Base-by-base conservation (phyloP, 352 stramenopile genomes). In the Phytophthora sp. region DNA sequence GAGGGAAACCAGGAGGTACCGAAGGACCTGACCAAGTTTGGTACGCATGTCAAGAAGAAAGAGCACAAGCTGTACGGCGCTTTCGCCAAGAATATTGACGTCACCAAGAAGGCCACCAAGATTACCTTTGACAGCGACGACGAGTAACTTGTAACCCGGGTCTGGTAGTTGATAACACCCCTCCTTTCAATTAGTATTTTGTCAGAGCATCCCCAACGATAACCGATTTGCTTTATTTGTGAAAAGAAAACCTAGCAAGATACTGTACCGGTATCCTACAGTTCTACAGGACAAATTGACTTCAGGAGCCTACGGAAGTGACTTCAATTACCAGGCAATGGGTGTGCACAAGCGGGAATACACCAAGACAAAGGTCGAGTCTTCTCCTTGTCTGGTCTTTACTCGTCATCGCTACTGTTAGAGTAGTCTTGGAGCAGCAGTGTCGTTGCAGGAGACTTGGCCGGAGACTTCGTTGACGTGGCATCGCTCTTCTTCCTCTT, bases 11-110 rank as follows among this genome's bases (percentile, higher is more conserved):
- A 98, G 71, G 56, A 84, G 23, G 90, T 99, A 58, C 97, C 97
- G 3, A 85, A 94, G 24, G 96, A 96, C 45, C 79, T 99, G 31
- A 93, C 97, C 70, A 98, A 98, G 73, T 99, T 99, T 77, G 97
- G 97, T 62, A 99, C 96, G 61, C 98, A 98, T 30, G 98, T 99
- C 47, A 99, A 99, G 84, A 99, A 99, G 87, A 99, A 99, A 91
- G 96, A 99, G 77, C 96, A 99, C 90, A 99, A 99, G 71, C 75
- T 99, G 18, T 99, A 99, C 72, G 98, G 98, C 46, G 98, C 96
- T 47, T 98, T 98, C 44, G 93, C 94, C 35, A 98, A 97, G 73
- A 90, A 95, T 61, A 91, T 96, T 36, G 91, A 97, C 71, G 92
- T 96, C 73, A 84, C 57, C 61, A 99, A 99, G 79, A 98, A 99